Evolutionary conservation across 257 asterid species (phyloP).

Genomic region (Solanum okadae): DNA sequence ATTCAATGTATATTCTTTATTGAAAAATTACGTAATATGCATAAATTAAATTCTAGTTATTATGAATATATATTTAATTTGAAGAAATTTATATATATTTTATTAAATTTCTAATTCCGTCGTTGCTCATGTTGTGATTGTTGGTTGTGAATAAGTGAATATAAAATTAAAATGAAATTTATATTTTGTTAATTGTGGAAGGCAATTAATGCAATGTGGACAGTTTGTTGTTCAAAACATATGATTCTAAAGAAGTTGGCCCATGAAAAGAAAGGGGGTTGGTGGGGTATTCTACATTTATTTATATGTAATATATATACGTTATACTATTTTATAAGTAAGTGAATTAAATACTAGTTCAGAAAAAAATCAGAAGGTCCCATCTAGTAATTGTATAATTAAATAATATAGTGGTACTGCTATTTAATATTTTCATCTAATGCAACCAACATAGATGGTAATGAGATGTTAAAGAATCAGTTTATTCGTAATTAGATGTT

Average conservation of each 20-base stretch:
- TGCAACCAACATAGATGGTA: background rate
- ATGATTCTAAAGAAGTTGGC: constrained; percentile 14
- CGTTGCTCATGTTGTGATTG: background rate
- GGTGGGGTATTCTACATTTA: background rate
- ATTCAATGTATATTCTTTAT: background rate
- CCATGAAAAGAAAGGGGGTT: background rate
- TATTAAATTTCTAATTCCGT: background rate
- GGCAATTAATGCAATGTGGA: constrained; percentile 17
- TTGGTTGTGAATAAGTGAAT: background rate
- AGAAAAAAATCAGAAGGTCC: background rate
- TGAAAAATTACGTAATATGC: background rate
- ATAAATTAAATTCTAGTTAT: no score
- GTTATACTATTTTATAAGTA: background rate
- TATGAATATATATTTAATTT: no score
- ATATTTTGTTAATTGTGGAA: background rate
- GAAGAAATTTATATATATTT: no score
- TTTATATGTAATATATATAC: background rate
- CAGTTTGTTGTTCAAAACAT: constrained; percentile 6
- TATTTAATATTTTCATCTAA: background rate
- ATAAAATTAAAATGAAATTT: background rate
- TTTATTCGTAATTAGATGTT: background rate
- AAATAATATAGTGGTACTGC: background rate
- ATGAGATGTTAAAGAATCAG: background rate
- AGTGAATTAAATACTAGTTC: background rate
- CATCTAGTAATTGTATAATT: background rate